A percentile compares a stretch with the other conserved stretches of the same genome.
phyloP scores from a whole-genome alignment of 176 grass and related monocot genomes.

The Triticum aestivum region IWGSC_CS_RefSeq_v2.1 NC_057807.1:187290080-187290579 shows the following conservation, averaged over 20 bases:
- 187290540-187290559: slow-evolving; percentile 20
- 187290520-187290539: slow-evolving; percentile 33
- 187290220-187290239: slow-evolving; percentile 11
- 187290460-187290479: slow-evolving; percentile 75
- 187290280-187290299: background rate
- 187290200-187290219: background rate
- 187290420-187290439: slow-evolving; percentile 71
- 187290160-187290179: no score
- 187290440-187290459: slow-evolving; percentile 78
- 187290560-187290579: background rate
- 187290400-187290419: slow-evolving; percentile 73
- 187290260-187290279: background rate
- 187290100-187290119: background rate
- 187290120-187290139: background rate
- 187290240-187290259: background rate
- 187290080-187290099: slow-evolving; percentile 1
- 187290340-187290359: background rate
- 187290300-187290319: background rate
- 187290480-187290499: slow-evolving; percentile 75
- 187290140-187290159: background rate
- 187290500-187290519: slow-evolving; percentile 54
- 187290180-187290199: background rate
- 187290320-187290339: background rate
- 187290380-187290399: slow-evolving; percentile 76
- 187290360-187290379: slow-evolving; percentile 61